Conservation (phyloP, 176 grass and related monocot genomes). For the Eremochloa ophiuroides region DNA sequence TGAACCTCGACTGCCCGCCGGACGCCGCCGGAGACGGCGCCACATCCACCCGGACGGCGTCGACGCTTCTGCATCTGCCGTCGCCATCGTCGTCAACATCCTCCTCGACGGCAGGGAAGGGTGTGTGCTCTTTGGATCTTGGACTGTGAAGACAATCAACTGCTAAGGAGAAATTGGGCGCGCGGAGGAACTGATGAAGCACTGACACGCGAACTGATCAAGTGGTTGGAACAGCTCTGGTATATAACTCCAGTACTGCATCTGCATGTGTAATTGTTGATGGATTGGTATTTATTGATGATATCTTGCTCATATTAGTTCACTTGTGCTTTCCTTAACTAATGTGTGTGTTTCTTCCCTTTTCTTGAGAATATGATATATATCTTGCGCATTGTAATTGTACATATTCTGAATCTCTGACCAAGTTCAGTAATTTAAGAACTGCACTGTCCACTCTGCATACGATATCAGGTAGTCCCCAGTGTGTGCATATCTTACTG, state of each 20-base stretch:
- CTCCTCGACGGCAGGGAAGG: conserved; percentile 55
- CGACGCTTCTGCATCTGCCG: conserved; percentile 19
- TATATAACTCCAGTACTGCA: conserved; percentile 45
- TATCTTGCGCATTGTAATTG: neutral
- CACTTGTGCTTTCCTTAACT: conserved; percentile 19
- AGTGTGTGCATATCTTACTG: neutral
- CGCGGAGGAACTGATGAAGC: neutral
- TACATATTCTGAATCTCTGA: conserved; percentile 22
- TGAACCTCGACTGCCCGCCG: conserved; percentile 58
- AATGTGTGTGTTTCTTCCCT: neutral
- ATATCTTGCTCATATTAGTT: conserved; percentile 32
- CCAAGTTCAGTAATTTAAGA: conserved; percentile 14
- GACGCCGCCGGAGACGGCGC: neutral
- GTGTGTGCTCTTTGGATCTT: conserved; percentile 69
- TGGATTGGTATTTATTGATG: conserved; percentile 27
- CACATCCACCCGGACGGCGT: neutral
- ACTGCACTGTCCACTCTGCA: neutral
- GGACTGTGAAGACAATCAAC: conserved; percentile 45
- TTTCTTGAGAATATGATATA: conserved; percentile 9
- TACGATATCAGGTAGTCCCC: neutral
- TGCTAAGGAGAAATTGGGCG: neutral
- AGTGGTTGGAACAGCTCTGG: conserved; percentile 32
- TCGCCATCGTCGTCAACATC: conserved; percentile 45
- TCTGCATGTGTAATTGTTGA: conserved; percentile 33
- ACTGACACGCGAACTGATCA: conserved; percentile 27